A percentile compares a stretch with the other conserved stretches of the same genome.
Evolutionary conservation across 2,329 filamentous ascomycete species (phyloP).

Genomic region (Thielaviopsis musarum): DNA sequence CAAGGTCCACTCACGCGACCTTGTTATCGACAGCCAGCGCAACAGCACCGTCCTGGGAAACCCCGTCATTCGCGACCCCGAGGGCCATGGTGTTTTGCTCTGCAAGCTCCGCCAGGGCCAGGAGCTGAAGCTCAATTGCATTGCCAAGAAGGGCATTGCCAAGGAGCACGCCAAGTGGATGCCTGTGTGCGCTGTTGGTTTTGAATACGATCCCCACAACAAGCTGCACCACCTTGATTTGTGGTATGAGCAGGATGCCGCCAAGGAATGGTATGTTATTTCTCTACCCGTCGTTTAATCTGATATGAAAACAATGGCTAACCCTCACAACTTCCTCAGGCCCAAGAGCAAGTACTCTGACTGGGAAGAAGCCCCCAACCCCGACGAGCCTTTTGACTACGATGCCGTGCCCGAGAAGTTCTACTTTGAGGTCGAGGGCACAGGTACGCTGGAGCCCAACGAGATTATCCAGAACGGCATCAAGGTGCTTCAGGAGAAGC

Average conservation of each 20-base stretch:
- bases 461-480: conserved; percentile 80
- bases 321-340: conserved; percentile 30
- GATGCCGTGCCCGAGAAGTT: conserved; percentile 71
- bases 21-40: conserved; percentile 54
- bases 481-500: conserved; percentile 73
- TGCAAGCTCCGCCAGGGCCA: conserved; percentile 82
- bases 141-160: conserved; percentile 95
- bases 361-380: conserved; percentile 62
- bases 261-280: conserved; percentile 61
- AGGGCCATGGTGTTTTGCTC: conserved; percentile 68
- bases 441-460: conserved; percentile 78
- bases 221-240: conserved; percentile 82
- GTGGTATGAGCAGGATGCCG: conserved; percentile 77
- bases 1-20: conserved; percentile 82
- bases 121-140: conserved; percentile 76
- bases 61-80: conserved; percentile 70
- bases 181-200: conserved; percentile 78
- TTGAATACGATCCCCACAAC: conserved; percentile 97
- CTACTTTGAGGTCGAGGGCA: conserved; percentile 86
- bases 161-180: conserved; percentile 99
- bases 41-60: conserved; percentile 60
- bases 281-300: too few species aligned
- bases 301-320: background rate
- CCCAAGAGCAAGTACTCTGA: conserved; percentile 65
- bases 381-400: conserved; percentile 81